Evolutionary conservation across 805 yeast species (phyloP).

Genomic region (Cyberlindnera mrakii): DNA sequence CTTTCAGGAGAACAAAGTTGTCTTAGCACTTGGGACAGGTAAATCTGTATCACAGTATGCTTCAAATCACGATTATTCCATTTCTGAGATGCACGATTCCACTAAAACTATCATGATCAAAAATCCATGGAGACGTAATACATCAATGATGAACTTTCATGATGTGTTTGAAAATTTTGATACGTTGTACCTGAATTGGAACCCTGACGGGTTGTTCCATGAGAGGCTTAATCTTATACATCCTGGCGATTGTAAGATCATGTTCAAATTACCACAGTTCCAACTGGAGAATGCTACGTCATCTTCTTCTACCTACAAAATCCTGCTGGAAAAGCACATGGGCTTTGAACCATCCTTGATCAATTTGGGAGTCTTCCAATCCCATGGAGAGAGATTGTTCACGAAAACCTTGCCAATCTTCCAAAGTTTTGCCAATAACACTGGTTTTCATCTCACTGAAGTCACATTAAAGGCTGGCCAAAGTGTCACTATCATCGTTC

Average conservation of each 20-base stretch:
- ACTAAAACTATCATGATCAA: constrained; percentile 25
- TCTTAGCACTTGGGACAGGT: constrained; percentile 70
- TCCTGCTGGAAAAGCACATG: constrained; percentile 46
- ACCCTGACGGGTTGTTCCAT: constrained; percentile 28
- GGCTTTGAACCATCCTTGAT: constrained; percentile 16
- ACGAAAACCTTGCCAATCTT: constrained; percentile 2
- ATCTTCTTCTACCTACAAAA: constrained; percentile 31
- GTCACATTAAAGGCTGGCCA: constrained; percentile 23
- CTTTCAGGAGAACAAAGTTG: constrained; percentile 31
- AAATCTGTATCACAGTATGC: constrained; percentile 29
- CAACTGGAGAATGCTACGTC: constrained; percentile 29
- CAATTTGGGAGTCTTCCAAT: constrained; percentile 24
- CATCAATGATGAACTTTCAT: constrained; percentile 16
- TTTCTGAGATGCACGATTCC: constrained; percentile 33
- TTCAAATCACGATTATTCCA: constrained; percentile 66
- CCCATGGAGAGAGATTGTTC: constrained; percentile 28
- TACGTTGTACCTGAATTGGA: constrained; percentile 64
- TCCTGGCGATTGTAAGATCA: constrained; percentile 12
- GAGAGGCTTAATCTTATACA: constrained; percentile 27
- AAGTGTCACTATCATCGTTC: constrained; percentile 26
- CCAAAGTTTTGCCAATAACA: constrained; percentile 25
- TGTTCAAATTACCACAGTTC: constrained; percentile 38
- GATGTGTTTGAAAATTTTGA: constrained; percentile 35
- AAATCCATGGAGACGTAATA: constrained; percentile 39
- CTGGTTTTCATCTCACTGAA: constrained; percentile 34